A percentile compares a stretch with the other conserved stretches of the same genome.
phyloP scores from a whole-genome alignment of 345 rosid genomes.

The Lepidium africanum region DNA sequence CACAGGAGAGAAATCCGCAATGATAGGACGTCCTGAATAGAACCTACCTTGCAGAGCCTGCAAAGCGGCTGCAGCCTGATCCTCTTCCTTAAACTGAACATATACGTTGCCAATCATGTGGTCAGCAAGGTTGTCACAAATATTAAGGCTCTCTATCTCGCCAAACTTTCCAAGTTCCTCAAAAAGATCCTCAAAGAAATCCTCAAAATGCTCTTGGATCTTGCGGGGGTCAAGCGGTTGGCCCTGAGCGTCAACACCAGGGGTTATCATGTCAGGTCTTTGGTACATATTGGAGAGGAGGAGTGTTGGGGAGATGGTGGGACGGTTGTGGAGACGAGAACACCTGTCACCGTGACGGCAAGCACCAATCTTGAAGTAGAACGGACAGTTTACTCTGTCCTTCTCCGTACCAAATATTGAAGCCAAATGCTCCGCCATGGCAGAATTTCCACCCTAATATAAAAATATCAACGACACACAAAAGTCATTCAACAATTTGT shows the following conservation, averaged over 20 bases:
- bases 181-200: slow-evolving; percentile 79
- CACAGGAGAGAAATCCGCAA: slow-evolving; percentile 90
- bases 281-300: slow-evolving; percentile 66
- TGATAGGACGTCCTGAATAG: slow-evolving; percentile 85
- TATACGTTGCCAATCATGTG: slow-evolving; percentile 93
- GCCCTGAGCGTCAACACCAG: slow-evolving; percentile 68
- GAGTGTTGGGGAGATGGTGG: slow-evolving; percentile 73
- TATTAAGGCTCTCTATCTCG: slow-evolving; percentile 75
- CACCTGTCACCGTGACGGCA: slow-evolving; percentile 96
- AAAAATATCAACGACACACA: neutral
- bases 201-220: slow-evolving; percentile 83
- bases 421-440: slow-evolving; percentile 96
- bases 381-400: slow-evolving; percentile 81
- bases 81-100: slow-evolving; percentile 85
- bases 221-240: slow-evolving; percentile 68
- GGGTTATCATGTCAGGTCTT: slow-evolving; percentile 82
- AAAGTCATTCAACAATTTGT: neutral
- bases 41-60: slow-evolving; percentile 74
- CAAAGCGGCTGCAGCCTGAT: slow-evolving; percentile 78
- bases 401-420: slow-evolving; percentile 84
- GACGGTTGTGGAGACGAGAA: slow-evolving; percentile 78
- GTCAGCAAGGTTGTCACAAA: slow-evolving; percentile 86
- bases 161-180: slow-evolving; percentile 90
- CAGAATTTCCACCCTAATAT: slow-evolving; percentile 10
- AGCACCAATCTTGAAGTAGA: slow-evolving; percentile 86